Percentiles rank a stretch among this genome's conserved stretches.
Evolutionary conservation across 768 basidiomycete species (phyloP).

Genomic region (Thelephora ganbajun): DNA sequence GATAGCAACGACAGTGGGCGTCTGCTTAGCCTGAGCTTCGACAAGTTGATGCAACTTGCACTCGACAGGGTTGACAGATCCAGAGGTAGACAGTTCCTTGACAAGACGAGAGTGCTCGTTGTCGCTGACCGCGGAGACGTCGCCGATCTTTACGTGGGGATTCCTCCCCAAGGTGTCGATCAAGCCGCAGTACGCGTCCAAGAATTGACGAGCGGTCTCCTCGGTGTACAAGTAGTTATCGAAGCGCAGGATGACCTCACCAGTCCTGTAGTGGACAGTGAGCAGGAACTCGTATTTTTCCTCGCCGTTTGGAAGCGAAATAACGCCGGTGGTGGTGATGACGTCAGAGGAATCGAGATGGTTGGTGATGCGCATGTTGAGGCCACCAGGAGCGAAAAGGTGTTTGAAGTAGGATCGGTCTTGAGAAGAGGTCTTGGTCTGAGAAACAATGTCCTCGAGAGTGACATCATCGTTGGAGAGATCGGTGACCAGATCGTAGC

Average conservation of each 20-base stretch:
- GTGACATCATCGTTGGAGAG: constrained; percentile 17
- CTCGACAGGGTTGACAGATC: constrained; percentile 7
- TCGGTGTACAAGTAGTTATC: constrained; percentile 18
- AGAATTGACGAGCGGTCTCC: constrained; percentile 16
- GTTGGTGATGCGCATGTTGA: constrained; percentile 15
- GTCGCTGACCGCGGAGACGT: constrained; percentile 8
- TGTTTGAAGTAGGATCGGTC: constrained; percentile 19
- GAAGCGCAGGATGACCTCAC: constrained; percentile 15
- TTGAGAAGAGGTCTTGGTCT: constrained; percentile 13
- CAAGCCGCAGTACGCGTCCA: constrained; percentile 17
- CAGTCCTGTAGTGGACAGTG: constrained; percentile 14
- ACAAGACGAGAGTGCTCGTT: constrained; percentile 10
- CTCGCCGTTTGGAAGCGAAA: constrained; percentile 16
- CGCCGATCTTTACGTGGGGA: constrained; percentile 5
- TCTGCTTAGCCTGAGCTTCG: constrained; percentile 8
- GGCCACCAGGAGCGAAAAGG: constrained; percentile 17
- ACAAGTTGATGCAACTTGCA: constrained; percentile 5
- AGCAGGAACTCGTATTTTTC: constrained; percentile 13
- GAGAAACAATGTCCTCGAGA: constrained; percentile 17
- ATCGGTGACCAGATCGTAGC: constrained; percentile 11
- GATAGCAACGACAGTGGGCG: constrained; percentile 12
- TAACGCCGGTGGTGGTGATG: not conserved
- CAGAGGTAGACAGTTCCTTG: constrained; percentile 14
- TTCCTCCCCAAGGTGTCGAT: constrained; percentile 12
- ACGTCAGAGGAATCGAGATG: constrained; percentile 6